Base-by-base conservation (phyloP, 352 stramenopile genomes). In the Globisporangium megalacanthum region DNA sequence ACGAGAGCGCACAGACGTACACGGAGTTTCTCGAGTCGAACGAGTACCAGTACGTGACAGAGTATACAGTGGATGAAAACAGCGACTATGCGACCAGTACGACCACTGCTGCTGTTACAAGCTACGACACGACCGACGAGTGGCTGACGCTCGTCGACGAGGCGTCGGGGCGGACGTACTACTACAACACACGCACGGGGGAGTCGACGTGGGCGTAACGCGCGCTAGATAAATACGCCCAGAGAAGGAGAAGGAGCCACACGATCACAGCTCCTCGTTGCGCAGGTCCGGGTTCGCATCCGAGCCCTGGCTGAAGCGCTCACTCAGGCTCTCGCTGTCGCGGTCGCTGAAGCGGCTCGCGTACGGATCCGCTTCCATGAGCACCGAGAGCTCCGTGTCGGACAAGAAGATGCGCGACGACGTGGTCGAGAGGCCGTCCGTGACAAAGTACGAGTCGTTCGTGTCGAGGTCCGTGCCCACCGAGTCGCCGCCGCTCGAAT, bases 21-120 rank as follows among this genome's bases (percentile, higher is more conserved):
- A 68, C 91, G 54, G 78, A 91, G 56, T 94, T 79, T 49, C 54
- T 91, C 55, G 69, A 66, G 46, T 91, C 83, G 17, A 79, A 58
- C 17, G 83, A 94, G 60, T 94, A 92, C 54, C 69, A 89, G 54
- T 94, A 92, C 54, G 71, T 91, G 44, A 84, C 72, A 4, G 68
- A 89, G 49, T 65, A 83, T 19, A 49, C 61, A 1, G 60, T 50
- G 1, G 45, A 65, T 14, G 71, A 71, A 33, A 60, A 42, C 25
- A 29, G 25, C 25, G 25, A 29, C 25, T 29, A 29, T 29, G 25
- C 25, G 25, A 29, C 25, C 25, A 29, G 25, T 53, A 58, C 59
- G 60, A 49, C 13, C 61, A 73, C 47, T 11, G 55, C 42, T 1
- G 14, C 47, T 52, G 25, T 6, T 22, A 39, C 0, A 17, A 48